Evolutionary conservation across 768 basidiomycete species (phyloP).

Genomic region (Sarcodon sp.): DNA sequence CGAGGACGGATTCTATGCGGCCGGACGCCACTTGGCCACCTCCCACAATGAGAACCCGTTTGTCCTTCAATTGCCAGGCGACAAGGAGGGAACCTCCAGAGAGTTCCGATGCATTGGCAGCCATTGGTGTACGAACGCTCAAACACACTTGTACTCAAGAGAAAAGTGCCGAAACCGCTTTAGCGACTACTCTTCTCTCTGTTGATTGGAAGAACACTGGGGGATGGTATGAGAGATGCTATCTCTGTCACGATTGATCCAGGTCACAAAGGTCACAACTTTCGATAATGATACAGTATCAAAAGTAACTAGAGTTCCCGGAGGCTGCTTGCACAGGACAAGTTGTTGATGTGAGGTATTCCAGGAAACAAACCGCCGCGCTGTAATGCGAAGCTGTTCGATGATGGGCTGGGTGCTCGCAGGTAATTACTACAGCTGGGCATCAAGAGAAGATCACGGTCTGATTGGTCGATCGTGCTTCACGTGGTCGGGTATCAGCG

Average conservation of each 20-base stretch:
- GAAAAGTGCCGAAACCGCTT: background rate
- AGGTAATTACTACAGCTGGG: background rate
- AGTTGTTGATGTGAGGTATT: too few relatives aligned
- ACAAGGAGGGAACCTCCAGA: constrained; percentile 73
- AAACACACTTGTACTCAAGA: background rate
- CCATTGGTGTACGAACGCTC: constrained; percentile 1
- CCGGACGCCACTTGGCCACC: constrained; percentile 89
- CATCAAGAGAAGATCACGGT: background rate
- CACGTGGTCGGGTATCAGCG: background rate
- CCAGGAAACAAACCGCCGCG: too few relatives aligned
- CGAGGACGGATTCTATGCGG: constrained; percentile 76
- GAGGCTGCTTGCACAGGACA: too few relatives aligned
- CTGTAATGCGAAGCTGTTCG: too few relatives aligned
- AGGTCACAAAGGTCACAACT: too few relatives aligned
- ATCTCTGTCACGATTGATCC: too few relatives aligned
- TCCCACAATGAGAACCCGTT: constrained; percentile 82
- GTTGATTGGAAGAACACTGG: too few relatives aligned
- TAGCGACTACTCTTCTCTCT: background rate
- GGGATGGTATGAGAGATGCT: too few relatives aligned
- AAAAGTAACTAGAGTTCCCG: too few relatives aligned
- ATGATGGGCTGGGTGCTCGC: background rate
- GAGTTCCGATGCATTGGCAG: constrained; percentile 5
- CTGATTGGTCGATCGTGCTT: background rate
- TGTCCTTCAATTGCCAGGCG: constrained; percentile 85
- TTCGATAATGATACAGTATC: too few relatives aligned